Evolutionary conservation across 495 filamentous ascomycete species (phyloP), one percentile per base, ranked within the genome.

Genomic region (Daldinia vernicosa): DNA sequence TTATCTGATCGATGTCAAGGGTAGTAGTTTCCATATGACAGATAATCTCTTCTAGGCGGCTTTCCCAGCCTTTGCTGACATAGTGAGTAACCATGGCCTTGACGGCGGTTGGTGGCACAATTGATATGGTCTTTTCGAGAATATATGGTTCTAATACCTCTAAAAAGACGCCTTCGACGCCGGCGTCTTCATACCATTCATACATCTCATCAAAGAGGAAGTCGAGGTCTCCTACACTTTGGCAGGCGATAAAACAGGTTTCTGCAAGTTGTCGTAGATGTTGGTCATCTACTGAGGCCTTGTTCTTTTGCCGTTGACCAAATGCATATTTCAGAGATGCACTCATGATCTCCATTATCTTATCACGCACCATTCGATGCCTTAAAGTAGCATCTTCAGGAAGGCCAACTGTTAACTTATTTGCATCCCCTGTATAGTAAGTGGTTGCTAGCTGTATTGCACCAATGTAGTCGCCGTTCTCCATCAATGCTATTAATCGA

Each of bases 301-400:
- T 82, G 57, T 89, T 89, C 61, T 80, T 83, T 27, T 79, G 77
- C 39, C 84, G 78, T 53, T 86, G 84, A 4, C 88, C 87, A 78
- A 98, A 97, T 1, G 90, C 93, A 79, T 95, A 97, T 67, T 91
- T 94, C 43, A 98, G 84, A 9, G 95, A 98, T 11, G 95, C 95
- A 55, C 91, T 89, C 77, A 98, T 93, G 84, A 99, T 97, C 74
- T 97, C 95, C 63, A 97, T 82, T 6, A 99, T 82, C 74, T 93
- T 96, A 64, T 97, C 94, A 65, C 86, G 86, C 11, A 99, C 95
- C 76, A 98, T 88, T 2, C 86, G 84, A 74, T 97, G 94, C 55
- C 95, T 86, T 43, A 91, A 70, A 1, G 67, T 74, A 53, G 93
- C 84, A 78, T 98, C 94, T 72, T 97, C 95, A 0, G 95, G 95